These are phyloP conservation scores for Trypanosomatidae sp. DNA, from an alignment of 208 protist genomes.

Conservation along the genomic window DNA sequence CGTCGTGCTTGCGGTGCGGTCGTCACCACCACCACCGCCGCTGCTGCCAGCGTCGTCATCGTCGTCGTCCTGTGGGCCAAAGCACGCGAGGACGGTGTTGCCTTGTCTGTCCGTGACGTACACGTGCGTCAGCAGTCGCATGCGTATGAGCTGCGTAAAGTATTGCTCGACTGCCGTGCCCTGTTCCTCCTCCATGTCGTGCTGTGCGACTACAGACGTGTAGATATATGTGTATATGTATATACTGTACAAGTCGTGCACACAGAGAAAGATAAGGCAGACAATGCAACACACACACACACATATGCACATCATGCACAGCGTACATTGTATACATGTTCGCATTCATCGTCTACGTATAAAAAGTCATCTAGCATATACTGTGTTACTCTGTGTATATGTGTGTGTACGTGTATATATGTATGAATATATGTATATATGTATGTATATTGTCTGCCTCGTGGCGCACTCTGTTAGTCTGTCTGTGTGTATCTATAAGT, in stretches of 20 bases:
- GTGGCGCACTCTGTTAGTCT: too few relatives aligned
- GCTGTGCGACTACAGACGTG: background rate
- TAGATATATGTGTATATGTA: background rate
- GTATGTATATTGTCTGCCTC: too few relatives aligned
- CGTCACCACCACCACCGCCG: conserved; percentile 3
- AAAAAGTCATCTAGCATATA: too few relatives aligned
- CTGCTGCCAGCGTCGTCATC: conserved; percentile 4
- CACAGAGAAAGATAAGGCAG: background rate
- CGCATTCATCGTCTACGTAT: too few relatives aligned
- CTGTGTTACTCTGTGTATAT: too few relatives aligned
- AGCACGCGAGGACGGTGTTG: conserved; percentile 66
- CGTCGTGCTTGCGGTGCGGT: background rate
- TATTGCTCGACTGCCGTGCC: conserved; percentile 75
- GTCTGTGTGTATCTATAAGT: too few relatives aligned
- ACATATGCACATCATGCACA: too few relatives aligned
- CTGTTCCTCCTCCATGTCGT: conserved; percentile 22
- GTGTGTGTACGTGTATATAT: too few relatives aligned
- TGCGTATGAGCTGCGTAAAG: conserved; percentile 77
- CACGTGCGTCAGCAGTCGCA: conserved; percentile 62
- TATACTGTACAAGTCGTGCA: background rate
- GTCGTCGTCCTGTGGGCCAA: conserved; percentile 16
- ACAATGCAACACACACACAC: too few relatives aligned
- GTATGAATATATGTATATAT: too few relatives aligned
- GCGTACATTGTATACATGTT: too few relatives aligned
- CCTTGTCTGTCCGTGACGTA: conserved; percentile 72